A percentile compares a stretch with the other conserved stretches of the same genome.
These are phyloP conservation scores for Agaricus subrufescens DNA, from an alignment of 768 basidiomycete species.

Conservation along the genomic window DNA sequence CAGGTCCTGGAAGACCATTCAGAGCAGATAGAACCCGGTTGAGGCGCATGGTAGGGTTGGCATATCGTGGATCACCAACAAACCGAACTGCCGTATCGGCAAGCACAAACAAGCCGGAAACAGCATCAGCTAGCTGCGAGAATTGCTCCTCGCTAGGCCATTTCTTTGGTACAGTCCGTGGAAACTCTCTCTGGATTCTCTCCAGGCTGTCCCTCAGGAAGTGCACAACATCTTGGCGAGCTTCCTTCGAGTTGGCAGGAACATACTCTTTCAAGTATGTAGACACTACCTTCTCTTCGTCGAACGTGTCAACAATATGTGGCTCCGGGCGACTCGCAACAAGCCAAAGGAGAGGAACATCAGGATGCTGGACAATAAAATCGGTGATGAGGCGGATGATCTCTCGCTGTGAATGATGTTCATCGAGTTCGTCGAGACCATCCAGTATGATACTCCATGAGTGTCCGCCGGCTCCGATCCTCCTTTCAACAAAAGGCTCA, in stretches of 20 bases:
- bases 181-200: background rate
- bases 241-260: background rate
- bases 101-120: background rate
- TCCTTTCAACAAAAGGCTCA: background rate
- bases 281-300: too few species aligned
- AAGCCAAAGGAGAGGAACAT: background rate
- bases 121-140: background rate
- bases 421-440: background rate
- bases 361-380: background rate
- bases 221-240: background rate
- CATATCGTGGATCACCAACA: background rate
- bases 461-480: background rate
- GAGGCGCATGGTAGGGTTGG: background rate
- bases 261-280: background rate
- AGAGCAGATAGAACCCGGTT: background rate
- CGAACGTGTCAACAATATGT: background rate
- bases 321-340: background rate
- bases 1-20: too few species aligned
- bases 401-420: background rate
- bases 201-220: background rate
- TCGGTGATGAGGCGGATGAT: background rate
- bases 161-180: background rate
- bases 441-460: background rate
- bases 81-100: background rate
- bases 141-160: background rate